A percentile compares a stretch with the other conserved stretches of the same genome.
phyloP scores from a whole-genome alignment of 202 grass and related monocot species.

The Dendrocalamus latiflorus region DNA sequence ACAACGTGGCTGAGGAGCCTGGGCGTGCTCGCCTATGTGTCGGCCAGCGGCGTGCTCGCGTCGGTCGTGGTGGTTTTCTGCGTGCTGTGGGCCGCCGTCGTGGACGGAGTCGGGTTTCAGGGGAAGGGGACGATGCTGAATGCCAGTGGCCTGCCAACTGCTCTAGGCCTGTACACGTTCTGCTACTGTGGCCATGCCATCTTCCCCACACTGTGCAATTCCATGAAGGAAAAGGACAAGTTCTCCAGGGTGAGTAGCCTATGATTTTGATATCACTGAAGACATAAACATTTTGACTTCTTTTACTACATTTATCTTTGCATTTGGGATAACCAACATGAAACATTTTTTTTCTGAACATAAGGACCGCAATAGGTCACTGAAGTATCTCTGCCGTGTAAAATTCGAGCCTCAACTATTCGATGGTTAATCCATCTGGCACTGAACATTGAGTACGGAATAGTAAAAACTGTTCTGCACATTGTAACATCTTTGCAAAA shows the following conservation, averaged over 20 bases:
- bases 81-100: constrained; percentile 51
- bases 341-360: not conserved
- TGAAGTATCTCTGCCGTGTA: not conserved
- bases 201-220: constrained; percentile 70
- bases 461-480: not conserved
- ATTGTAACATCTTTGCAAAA: not conserved
- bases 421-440: not conserved
- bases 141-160: constrained; percentile 53
- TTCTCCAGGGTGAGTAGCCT: constrained; percentile 56
- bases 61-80: constrained; percentile 55
- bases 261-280: not conserved
- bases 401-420: not conserved
- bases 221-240: constrained; percentile 61
- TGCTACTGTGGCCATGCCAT: constrained; percentile 85
- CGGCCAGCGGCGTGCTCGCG: constrained; percentile 65
- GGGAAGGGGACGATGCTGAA: constrained; percentile 51
- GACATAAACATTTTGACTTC: not conserved
- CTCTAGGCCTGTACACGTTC: constrained; percentile 63
- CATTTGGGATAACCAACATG: not conserved
- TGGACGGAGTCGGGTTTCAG: constrained; percentile 60
- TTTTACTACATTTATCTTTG: not conserved
- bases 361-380: not conserved
- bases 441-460: not conserved
- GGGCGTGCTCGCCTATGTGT: constrained; percentile 61
- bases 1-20: constrained; percentile 71